Percentiles rank a stretch among this genome's conserved stretches.
These are phyloP conservation scores for Cladosporium sphaerospermum DNA, from an alignment of 2,329 filamentous ascomycete genomes.

Conservation along the genomic window DNA sequence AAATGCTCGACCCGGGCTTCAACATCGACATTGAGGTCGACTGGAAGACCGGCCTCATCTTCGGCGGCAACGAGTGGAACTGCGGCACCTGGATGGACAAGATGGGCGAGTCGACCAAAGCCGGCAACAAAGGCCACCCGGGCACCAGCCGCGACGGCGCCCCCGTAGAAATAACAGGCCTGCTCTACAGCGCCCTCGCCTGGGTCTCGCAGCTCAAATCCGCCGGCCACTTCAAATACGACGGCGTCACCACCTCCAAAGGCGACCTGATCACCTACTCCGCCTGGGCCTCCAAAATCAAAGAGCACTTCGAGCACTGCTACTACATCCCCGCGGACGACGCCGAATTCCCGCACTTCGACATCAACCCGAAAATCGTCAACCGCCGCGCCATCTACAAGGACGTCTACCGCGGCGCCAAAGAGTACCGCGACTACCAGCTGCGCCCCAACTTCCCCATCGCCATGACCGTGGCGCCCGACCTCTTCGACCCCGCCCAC, in stretches of 20 bases:
- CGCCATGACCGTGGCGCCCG: slow-evolving; percentile 87
- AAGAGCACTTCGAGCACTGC: slow-evolving; percentile 81
- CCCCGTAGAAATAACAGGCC: slow-evolving; percentile 87
- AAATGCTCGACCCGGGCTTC: slow-evolving; percentile 91
- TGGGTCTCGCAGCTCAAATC: slow-evolving; percentile 69
- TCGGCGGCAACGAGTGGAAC: slow-evolving; percentile 88
- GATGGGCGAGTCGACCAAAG: slow-evolving; percentile 95
- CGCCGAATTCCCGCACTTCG: slow-evolving; percentile 67
- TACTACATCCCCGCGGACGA: slow-evolving; percentile 74
- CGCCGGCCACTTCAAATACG: slow-evolving; percentile 64
- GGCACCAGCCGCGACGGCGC: slow-evolving; percentile 96
- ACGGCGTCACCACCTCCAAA: slow-evolving; percentile 54
- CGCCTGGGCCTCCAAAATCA: slow-evolving; percentile 75
- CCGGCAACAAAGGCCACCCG: slow-evolving; percentile 85
- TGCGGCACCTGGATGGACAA: slow-evolving; percentile 99
- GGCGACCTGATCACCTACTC: slow-evolving; percentile 58
- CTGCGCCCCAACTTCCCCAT: slow-evolving; percentile 90
- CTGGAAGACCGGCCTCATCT: slow-evolving; percentile 85
- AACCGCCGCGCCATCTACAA: slow-evolving; percentile 97
- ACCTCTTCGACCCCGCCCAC: slow-evolving; percentile 72
- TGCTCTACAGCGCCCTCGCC: slow-evolving; percentile 79
- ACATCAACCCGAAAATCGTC: slow-evolving; percentile 70
- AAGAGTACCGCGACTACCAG: slow-evolving; percentile 97
- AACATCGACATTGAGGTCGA: slow-evolving; percentile 86
- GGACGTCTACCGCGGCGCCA: slow-evolving; percentile 86